Base-by-base conservation (phyloP, 2,329 filamentous ascomycete genomes). In the Periglandula ipomoeae region DNA sequence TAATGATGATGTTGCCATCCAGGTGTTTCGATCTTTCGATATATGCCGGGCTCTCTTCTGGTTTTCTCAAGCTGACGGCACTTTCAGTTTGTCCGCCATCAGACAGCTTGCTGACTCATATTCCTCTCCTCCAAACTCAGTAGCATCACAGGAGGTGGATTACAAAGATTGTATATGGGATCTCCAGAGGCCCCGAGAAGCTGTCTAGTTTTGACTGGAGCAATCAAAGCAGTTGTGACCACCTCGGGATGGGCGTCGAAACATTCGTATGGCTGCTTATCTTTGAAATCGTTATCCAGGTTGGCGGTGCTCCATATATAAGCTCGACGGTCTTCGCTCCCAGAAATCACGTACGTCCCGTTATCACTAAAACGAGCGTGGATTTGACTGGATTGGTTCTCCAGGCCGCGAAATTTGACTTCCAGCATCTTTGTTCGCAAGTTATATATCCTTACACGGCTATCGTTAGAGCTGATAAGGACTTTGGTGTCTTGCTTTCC, bases 121-220 rank as follows among this genome's bases (percentile, higher is more conserved):
- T 67, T 67, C 26, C 66, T 68, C 58, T 93, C 87, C 19, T 84
- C 81, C 23, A 83, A 77, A 55, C 85, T 89, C 52, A 90, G 74
- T 17, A 97, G 73, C 6, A 82, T 90, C 15, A 97, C 82, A 0
- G 91, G 89, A 0, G 91, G 93, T 5, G 93, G 93, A 58, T 97
- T 97, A 72, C 93, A 97, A 1, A 97, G 75, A 58, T 96, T 90
- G 64, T 89, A 98, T n/a, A 98, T 79, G 1, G 93, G 90, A 62
- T 98, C 90, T 48, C 88, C 87, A 0, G 89, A 94, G 13, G 79
- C 77, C 45, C 85, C 83, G 1, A 98, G 75, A 2, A 93, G 72
- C 59, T 87, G 84, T 50, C 87, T 80, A 10, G 89, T 89, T 58
- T 80, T 81, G 0, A 79, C 78, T 0, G 93, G 91, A 0, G 91